phyloP scores from a whole-genome alignment of 129 eudicot genomes.

The Lonicera japonica region DNA sequence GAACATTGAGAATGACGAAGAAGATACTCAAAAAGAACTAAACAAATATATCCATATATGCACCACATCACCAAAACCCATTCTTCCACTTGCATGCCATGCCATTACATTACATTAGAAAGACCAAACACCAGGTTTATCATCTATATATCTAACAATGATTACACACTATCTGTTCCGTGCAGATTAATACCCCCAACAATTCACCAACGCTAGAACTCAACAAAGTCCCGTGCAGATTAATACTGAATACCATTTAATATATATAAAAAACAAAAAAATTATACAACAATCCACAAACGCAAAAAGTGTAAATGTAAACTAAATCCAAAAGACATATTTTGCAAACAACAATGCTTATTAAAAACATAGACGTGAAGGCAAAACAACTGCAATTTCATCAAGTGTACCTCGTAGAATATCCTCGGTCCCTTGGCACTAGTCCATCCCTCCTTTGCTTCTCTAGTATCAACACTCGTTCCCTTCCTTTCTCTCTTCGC shows the following conservation, averaged over 20 bases:
- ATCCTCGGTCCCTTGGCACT: constrained; percentile 25
- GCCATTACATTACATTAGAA: too few relatives aligned
- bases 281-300: not conserved
- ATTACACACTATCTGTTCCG: too few relatives aligned
- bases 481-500: constrained; percentile 73
- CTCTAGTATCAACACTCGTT: constrained; percentile 46
- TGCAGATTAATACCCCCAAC: not conserved
- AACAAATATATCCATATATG: too few relatives aligned
- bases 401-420: constrained; percentile 31
- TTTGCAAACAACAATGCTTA: not conserved
- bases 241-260: not conserved
- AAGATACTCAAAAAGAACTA: too few relatives aligned
- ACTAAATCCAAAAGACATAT: not conserved
- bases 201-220: not conserved
- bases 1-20: too few relatives aligned
- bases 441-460: constrained; percentile 21
- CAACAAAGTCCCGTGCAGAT: not conserved
- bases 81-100: too few relatives aligned
- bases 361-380: not conserved
- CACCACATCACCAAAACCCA: too few relatives aligned
- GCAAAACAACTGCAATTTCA: not conserved
- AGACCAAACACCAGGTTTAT: too few relatives aligned
- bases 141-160: too few relatives aligned
- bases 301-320: not conserved
- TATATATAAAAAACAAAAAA: not conserved